Percentiles rank a stretch among this genome's conserved stretches.
Conservation (phyloP, 73 alveolate genomes). For the Tetrahymena elliotti region DNA sequence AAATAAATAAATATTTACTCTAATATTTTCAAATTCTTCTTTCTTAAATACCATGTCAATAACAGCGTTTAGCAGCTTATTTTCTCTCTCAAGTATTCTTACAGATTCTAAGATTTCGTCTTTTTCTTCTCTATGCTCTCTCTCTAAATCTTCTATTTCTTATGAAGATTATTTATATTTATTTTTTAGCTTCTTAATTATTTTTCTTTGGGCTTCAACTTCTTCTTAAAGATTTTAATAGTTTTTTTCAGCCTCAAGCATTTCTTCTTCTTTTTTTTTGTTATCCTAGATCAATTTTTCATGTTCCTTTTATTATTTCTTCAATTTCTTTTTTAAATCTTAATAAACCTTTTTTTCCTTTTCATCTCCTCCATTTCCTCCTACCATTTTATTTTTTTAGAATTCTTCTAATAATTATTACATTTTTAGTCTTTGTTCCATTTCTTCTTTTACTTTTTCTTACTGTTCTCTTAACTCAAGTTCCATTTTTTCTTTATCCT, state of each 20-base stretch:
- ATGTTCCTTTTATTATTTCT: conserved; percentile 73
- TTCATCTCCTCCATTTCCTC: conserved; percentile 57
- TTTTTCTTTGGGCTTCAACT: conserved; percentile 58
- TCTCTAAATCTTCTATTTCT: conserved; percentile 81
- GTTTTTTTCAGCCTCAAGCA: conserved; percentile 55
- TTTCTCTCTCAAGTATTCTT: conserved; percentile 65
- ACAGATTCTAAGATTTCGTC: conserved; percentile 73
- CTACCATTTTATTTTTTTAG: conserved; percentile 34
- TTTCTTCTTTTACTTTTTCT: conserved; percentile 60
- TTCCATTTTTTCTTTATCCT: conserved; percentile 27
- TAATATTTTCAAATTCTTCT: conserved; percentile 27
- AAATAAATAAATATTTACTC: neutral
- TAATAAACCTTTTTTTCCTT: conserved; percentile 75
- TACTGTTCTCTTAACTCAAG: conserved; percentile 34
- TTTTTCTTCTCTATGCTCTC: conserved; percentile 74
- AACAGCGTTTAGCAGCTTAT: conserved; percentile 59
- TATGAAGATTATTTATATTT: conserved; percentile 48
- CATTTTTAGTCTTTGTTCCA: conserved; percentile 61
- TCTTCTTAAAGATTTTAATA: conserved; percentile 59
- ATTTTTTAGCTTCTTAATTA: conserved; percentile 32
- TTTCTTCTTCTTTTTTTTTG: conserved; percentile 60
- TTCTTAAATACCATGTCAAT: conserved; percentile 22
- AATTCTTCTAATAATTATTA: conserved; percentile 57
- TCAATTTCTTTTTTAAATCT: conserved; percentile 67
- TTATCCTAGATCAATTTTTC: conserved; percentile 62